Evolutionary conservation across 805 yeast genomes (phyloP), one percentile per base, ranked within the genome.

Genomic region (Metschnikowia amazonensis): DNA sequence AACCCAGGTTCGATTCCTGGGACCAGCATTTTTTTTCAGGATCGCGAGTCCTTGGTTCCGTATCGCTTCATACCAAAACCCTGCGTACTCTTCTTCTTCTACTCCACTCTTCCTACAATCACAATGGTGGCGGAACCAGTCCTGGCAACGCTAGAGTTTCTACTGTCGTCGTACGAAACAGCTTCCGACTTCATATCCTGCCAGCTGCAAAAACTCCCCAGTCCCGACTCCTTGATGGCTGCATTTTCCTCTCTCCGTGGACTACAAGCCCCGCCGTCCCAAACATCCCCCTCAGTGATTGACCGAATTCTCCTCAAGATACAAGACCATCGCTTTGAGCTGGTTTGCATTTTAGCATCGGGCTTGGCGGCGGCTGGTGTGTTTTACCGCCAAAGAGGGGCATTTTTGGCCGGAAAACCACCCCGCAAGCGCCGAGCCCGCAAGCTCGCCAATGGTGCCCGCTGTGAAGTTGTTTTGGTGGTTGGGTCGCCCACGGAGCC

Each of bases 401-500:
- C 33, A 4, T 5, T 13, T 20, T 67, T 28, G 13, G 33, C 33
- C 20, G 13, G 33, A n/a, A 17, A 20, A 14, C 33, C 41, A 5
- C 62, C 49, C 66, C 17, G 30, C 20, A 49, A 48, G 11, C 42
- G 92, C 55, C 67, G 82, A 47, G 95, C 89, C 1, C 72, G 75
- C 4, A 74, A 81, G 47, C 69, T 88, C 27, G 55, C 75, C 4
- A 82, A 82, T 49, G 94, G 95, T 1, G 85, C 86, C 3, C 68
- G 96, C 41, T 74, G 76, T 48, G 94, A 87, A 55, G 92, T 86
- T 7, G 79, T 88, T 2, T 67, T 89, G 17, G 67, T 88, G 4
- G 74, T 87, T 3, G 95, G 95, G 1, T 82, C 89, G 1, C 89
- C 90, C 2, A 72, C 79, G 2, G 92, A 86, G 50, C 88, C 89